Percentiles rank a stretch among this genome's conserved stretches.
Evolutionary conservation across 1,284 basidiomycete species (phyloP).

Genomic region (Puccinia triticina): DNA sequence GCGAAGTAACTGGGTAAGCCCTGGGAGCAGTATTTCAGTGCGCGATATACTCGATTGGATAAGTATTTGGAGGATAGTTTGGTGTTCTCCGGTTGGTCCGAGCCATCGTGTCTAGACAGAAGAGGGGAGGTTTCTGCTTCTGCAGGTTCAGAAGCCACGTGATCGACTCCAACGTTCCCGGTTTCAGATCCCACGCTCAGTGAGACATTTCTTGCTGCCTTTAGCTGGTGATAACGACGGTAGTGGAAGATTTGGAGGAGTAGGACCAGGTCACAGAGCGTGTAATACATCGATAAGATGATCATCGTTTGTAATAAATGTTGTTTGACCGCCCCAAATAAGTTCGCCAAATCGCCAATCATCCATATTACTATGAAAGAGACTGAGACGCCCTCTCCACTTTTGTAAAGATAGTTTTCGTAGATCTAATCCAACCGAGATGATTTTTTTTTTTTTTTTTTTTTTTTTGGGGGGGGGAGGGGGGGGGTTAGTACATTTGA

Average conservation of each 20-base stretch:
- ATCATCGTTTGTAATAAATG: constrained; percentile 46
- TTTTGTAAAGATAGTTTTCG: constrained; percentile 37
- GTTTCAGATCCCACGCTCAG: neutral
- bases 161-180: neutral
- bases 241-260: constrained; percentile 46
- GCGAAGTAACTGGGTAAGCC: constrained; percentile 15
- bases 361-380: constrained; percentile 40
- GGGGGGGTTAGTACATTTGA: neutral
- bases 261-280: constrained; percentile 30
- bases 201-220: neutral
- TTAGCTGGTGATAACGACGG: constrained; percentile 7
- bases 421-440: constrained; percentile 26
- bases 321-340: constrained; percentile 41
- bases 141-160: neutral
- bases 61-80: neutral
- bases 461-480: too few relatives aligned
- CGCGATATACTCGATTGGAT: neutral
- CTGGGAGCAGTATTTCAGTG: neutral
- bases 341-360: constrained; percentile 42
- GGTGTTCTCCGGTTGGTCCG: neutral
- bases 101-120: neutral
- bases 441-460: too few relatives aligned
- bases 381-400: constrained; percentile 44
- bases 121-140: neutral
- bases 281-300: constrained; percentile 33